Conservation (phyloP, 2,329 filamentous ascomycete species). For the Colletotrichum magnum region DNA sequence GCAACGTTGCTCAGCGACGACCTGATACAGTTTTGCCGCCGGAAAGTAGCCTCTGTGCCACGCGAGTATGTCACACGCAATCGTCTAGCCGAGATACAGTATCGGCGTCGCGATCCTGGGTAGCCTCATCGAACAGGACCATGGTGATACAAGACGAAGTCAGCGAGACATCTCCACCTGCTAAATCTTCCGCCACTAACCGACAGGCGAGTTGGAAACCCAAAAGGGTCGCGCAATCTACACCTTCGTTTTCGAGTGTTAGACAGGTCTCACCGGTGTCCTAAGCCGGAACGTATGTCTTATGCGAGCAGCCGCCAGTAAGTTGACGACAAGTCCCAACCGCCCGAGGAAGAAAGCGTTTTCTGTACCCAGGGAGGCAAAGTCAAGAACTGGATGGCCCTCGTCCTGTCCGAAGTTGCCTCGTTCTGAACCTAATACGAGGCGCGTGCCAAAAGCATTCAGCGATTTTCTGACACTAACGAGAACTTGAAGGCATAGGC, state of each 20-base stretch:
- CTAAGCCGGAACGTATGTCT: constrained; percentile 16
- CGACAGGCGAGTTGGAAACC: not conserved
- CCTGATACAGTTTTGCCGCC: not conserved
- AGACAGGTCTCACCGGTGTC: constrained; percentile 28
- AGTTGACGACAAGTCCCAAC: constrained; percentile 10
- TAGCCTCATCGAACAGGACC: constrained; percentile 14
- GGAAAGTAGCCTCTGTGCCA: not conserved
- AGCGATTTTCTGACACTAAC: not conserved
- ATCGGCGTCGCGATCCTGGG: not conserved
- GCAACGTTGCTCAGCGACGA: constrained; percentile 26
- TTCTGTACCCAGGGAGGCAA: constrained; percentile 4
- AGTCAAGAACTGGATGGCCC: not conserved
- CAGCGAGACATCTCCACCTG: not conserved
- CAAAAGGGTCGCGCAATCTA: not conserved
- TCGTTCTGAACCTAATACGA: not conserved
- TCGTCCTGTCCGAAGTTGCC: not conserved
- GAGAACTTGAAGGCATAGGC: not conserved
- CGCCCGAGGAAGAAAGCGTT: not conserved
- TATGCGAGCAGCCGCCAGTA: constrained; percentile 1
- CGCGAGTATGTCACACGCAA: not conserved
- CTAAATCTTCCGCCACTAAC: constrained; percentile 3
- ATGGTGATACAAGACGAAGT: constrained; percentile 9
- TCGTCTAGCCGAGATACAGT: constrained; percentile 4
- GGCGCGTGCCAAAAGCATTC: not conserved
- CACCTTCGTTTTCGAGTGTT: not conserved